Base-by-base conservation (phyloP, 2,329 filamentous ascomycete genomes). In the Penicillium corylophilum region DNA sequence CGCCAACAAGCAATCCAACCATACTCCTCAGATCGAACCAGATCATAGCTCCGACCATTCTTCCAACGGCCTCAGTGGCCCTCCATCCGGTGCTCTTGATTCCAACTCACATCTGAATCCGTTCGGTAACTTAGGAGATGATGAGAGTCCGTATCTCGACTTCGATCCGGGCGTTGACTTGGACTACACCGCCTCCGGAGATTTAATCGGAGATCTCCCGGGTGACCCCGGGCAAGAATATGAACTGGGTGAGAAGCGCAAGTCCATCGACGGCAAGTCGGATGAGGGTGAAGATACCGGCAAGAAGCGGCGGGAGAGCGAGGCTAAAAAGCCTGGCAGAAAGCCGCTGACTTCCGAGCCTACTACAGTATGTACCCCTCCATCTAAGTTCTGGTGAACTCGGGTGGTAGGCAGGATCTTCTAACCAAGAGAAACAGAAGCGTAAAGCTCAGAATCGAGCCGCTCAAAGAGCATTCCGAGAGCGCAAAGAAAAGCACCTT, bases 331-430 rank as follows among this genome's bases (percentile, higher is more conserved):
- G 76, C 93, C 94, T 4, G 94, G 94, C 45, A 85, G 94, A 57
- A 99, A 99, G 79, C 94, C 93, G 18, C 79, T 97, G 65, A 97
- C 90, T 43, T 95, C 90, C 20, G 94, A 97, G 73, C 94, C 94
- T 22, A 97, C 89, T 62, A 94, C 92, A 61, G 93, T 97, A 85
- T 78, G 92, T 84, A 53, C 31, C 7, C 35, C 40, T 39, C 20
- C 29, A 28, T 10, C n/a, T n/a, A n/a, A n/a, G n/a, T 39, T 42
- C 20, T 28, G 31, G 10, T 46, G 6, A 20, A 26, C 5, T n/a
- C 26, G 39, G 18, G 36, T 18, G 35, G 35, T 44, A 24, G 35
- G 33, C 29, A 12, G 28, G 24, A 40, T 31, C 22, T 36, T 42
- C 29, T 44, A 50, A 51, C 64, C 71, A 62, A 71, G 55, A 1